phyloP scores from a whole-genome alignment of 1,284 basidiomycete species.

The Malassezia caprae region DNA sequence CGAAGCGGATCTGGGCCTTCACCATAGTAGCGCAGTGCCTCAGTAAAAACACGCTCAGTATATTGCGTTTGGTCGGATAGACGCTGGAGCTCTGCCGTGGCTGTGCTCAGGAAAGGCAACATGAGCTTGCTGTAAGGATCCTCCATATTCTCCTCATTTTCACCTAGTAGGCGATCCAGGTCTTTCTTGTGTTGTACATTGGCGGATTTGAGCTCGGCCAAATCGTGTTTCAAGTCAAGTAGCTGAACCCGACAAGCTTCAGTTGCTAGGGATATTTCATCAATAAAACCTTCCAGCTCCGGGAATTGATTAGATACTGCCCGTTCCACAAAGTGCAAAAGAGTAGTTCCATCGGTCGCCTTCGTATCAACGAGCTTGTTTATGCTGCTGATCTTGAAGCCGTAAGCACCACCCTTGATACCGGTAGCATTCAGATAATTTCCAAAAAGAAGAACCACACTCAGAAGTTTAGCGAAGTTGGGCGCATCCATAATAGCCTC shows the following conservation, averaged over 20 bases:
- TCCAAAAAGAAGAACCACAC: slow-evolving; percentile 72
- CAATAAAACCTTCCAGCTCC: slow-evolving; percentile 74
- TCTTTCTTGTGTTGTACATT: slow-evolving; percentile 42
- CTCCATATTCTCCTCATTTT: slow-evolving; percentile 35
- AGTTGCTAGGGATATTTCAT: slow-evolving; percentile 77
- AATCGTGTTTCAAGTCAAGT: slow-evolving; percentile 40
- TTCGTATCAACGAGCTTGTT: slow-evolving; percentile 98
- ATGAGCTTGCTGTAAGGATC: slow-evolving; percentile 47
- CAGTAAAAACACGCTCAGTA: slow-evolving; percentile 40
- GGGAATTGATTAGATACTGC: slow-evolving; percentile 81
- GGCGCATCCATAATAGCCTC: slow-evolving; percentile 41
- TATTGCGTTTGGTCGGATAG: slow-evolving; percentile 43
- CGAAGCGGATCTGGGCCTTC: slow-evolving; percentile 44
- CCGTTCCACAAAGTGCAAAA: slow-evolving; percentile 86
- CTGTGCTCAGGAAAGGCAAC: slow-evolving; percentile 44
- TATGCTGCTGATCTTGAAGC: slow-evolving; percentile 93
- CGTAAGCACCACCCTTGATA: slow-evolving; percentile 90
- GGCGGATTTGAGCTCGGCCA: slow-evolving; percentile 47
- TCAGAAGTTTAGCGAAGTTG: slow-evolving; percentile 36
- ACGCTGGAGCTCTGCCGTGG: slow-evolving; percentile 27
- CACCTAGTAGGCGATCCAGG: slow-evolving; percentile 41
- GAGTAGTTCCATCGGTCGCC: slow-evolving; percentile 69
- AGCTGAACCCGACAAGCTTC: slow-evolving; percentile 68
- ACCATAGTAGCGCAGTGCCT: slow-evolving; percentile 46
- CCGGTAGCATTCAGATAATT: slow-evolving; percentile 98